phyloP scores from a whole-genome alignment of 768 basidiomycete species.

The Hygrophoropsis aurantiaca region DNA sequence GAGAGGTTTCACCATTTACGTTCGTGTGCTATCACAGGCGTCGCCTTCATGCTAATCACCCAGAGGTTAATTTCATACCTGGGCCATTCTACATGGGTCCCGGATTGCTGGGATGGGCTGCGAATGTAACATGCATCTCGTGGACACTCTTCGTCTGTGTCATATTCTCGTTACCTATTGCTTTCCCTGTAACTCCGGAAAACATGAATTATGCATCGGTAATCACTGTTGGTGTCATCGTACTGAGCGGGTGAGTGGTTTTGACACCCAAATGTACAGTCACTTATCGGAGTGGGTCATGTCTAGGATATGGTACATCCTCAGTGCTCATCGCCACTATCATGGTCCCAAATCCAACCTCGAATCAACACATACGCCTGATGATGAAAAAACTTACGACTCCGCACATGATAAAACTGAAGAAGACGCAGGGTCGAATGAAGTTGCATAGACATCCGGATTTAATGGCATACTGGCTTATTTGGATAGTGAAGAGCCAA shows the following conservation, averaged over 20 bases:
- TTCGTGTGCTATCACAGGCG: no score
- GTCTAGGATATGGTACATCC: slow-evolving; percentile 51
- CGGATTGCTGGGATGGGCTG: slow-evolving; percentile 58
- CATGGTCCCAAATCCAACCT: slow-evolving; percentile 55
- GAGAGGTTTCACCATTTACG: no score
- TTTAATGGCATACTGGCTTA: no score
- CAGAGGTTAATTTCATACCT: slow-evolving; percentile 81
- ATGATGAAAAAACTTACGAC: not conserved
- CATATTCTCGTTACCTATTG: slow-evolving; percentile 72
- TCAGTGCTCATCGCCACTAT: slow-evolving; percentile 54
- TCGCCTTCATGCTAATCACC: slow-evolving; percentile 66
- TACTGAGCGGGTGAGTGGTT: slow-evolving; percentile 50
- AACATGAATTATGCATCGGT: slow-evolving; percentile 87
- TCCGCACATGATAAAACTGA: not conserved
- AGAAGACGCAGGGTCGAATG: not conserved
- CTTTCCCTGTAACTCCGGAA: slow-evolving; percentile 61
- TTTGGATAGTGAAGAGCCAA: no score
- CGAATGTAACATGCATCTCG: slow-evolving; percentile 62
- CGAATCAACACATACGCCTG: not conserved
- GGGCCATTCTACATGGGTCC: slow-evolving; percentile 86
- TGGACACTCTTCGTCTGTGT: slow-evolving; percentile 72
- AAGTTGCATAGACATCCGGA: no score
- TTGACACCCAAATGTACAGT: not conserved
- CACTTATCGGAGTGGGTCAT: not conserved
- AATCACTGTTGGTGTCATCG: slow-evolving; percentile 53